Base-by-base conservation (phyloP, 2,329 filamentous ascomycete genomes). In the Cordyceps cateniannulata region DNA sequence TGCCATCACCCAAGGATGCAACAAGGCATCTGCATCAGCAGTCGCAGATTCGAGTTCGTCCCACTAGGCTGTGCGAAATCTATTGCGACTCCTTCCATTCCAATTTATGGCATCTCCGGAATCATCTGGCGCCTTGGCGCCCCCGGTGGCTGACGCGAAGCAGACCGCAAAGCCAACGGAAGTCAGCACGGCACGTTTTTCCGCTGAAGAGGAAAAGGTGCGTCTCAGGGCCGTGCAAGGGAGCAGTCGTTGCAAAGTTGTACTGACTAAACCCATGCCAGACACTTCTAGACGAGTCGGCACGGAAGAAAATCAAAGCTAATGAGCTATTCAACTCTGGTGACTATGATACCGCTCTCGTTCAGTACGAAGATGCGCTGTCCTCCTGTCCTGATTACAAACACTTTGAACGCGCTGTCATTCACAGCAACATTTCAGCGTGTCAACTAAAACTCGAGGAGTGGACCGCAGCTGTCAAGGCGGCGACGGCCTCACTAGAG, bases 361-460 rank as follows among this genome's bases (percentile, higher is more conserved):
- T 86, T 66, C 88, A 84, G 63, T 98, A 98, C 75, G 88, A 92
- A 68, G 85, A 88, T 65, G 93, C 95, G 24, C 79, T 96, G 3
- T 81, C 85, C 14, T 83, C 86, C 8, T 93, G 91, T 68, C 93
- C 93, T 2, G 87, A 85, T 65, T 96, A 96, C 71, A 83, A 96
- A 27, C 86, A 93, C 71, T 96, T 91, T 75, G 91, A 96, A 67
- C 81, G 93, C 64, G 91, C 93, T 27, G 90, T 98, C 10, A 80
- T 98, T 6, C 85, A 88, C 62, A 92, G 89, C 71, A 98, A 98
- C 76, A 88, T 97, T 65, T 84, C 93, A 1, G 93, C 93, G 10
- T 96, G 92, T 70, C 85, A 96, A 68, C 73, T 98, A 59, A 96
- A 96, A 71, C 79, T 96, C 3, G 81, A 86, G 63, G 87, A 93